phyloP scores from a whole-genome alignment of 2,329 filamentous ascomycete genomes.

The Remersonia thermophila region DNA sequence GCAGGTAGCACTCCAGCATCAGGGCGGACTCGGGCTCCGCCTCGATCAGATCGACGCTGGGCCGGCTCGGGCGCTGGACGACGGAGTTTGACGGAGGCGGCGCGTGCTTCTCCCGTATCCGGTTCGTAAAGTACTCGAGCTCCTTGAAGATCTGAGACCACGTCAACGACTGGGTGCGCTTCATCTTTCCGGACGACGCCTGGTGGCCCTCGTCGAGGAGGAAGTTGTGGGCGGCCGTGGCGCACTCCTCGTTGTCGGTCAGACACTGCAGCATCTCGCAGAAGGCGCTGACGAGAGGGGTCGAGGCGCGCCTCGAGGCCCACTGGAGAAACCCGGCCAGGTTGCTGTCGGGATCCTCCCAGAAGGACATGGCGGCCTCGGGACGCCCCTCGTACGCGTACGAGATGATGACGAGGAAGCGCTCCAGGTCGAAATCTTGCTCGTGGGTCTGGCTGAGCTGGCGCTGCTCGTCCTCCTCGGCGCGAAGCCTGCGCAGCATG shows the following conservation, averaged over 20 bases:
- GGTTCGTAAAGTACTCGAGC: slow-evolving; percentile 69
- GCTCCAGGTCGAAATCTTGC: slow-evolving; percentile 65
- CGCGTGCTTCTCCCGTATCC: slow-evolving; percentile 60
- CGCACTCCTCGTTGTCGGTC: slow-evolving; percentile 69
- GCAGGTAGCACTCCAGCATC: slow-evolving; percentile 90
- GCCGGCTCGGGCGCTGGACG: slow-evolving; percentile 44
- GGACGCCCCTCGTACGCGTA: slow-evolving; percentile 80
- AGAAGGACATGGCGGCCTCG: slow-evolving; percentile 78
- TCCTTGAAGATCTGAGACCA: slow-evolving; percentile 92
- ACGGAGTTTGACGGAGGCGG: slow-evolving; percentile 38
- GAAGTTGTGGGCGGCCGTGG: slow-evolving; percentile 76
- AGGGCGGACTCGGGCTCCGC: slow-evolving; percentile 84
- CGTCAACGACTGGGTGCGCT: slow-evolving; percentile 72
- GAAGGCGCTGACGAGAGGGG: slow-evolving; percentile 89
- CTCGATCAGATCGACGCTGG: slow-evolving; percentile 56
- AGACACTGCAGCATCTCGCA: slow-evolving; percentile 92
- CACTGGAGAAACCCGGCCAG: slow-evolving; percentile 90
- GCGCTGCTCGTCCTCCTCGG: slow-evolving; percentile 81
- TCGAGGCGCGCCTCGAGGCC: slow-evolving; percentile 90
- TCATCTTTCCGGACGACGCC: slow-evolving; percentile 58
- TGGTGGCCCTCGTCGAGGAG: slow-evolving; percentile 72
- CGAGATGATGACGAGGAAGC: slow-evolving; percentile 83
- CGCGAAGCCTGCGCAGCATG: slow-evolving; percentile 70
- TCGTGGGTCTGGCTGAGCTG: slow-evolving; percentile 53
- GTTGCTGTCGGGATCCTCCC: slow-evolving; percentile 85